phyloP scores from a whole-genome alignment of 768 basidiomycete genomes.

The Russula ochroleuca region DNA sequence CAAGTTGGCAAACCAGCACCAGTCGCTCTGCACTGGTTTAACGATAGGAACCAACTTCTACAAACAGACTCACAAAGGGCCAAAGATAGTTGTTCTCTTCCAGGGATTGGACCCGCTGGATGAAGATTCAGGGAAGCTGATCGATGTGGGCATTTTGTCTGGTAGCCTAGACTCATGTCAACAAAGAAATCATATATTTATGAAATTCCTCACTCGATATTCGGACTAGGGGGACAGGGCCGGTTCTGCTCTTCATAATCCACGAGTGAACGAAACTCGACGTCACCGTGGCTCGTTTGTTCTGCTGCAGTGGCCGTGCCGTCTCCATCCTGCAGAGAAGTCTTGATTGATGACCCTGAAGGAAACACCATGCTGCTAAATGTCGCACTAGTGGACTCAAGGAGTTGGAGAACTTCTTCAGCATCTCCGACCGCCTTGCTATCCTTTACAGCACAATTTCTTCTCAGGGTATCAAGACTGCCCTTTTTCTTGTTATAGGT shows the following conservation, averaged over 20 bases:
- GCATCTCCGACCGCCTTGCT: slow-evolving; percentile 2
- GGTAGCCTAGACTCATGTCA: slow-evolving; percentile 15
- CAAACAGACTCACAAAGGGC: slow-evolving; percentile 25
- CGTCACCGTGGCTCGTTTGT: not conserved
- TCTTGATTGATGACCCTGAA: slow-evolving; percentile 7
- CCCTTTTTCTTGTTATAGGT: slow-evolving; percentile 17
- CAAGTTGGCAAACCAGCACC: slow-evolving; percentile 10
- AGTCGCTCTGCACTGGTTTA: slow-evolving; percentile 17
- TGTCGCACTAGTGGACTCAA: slow-evolving; percentile 14
- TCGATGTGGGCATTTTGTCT: slow-evolving; percentile 23
- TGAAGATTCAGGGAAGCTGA: slow-evolving; percentile 18
- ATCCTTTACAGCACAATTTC: not conserved
- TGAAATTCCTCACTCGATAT: slow-evolving; percentile 5
- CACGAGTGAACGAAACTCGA: not conserved
- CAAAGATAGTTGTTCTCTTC: slow-evolving; percentile 26
- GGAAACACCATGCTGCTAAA: not conserved
- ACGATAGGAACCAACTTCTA: not conserved
- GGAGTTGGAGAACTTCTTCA: slow-evolving; percentile 17
- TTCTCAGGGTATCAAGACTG: slow-evolving; percentile 8
- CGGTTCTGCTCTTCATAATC: slow-evolving; percentile 11
- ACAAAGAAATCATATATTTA: not conserved
- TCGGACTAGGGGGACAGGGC: slow-evolving; percentile 10
- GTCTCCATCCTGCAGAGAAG: not conserved
- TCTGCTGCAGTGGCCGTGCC: not conserved
- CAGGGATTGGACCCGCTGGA: slow-evolving; percentile 15